Base-by-base conservation (phyloP, 768 basidiomycete genomes). In the Suillus paluster region DNA sequence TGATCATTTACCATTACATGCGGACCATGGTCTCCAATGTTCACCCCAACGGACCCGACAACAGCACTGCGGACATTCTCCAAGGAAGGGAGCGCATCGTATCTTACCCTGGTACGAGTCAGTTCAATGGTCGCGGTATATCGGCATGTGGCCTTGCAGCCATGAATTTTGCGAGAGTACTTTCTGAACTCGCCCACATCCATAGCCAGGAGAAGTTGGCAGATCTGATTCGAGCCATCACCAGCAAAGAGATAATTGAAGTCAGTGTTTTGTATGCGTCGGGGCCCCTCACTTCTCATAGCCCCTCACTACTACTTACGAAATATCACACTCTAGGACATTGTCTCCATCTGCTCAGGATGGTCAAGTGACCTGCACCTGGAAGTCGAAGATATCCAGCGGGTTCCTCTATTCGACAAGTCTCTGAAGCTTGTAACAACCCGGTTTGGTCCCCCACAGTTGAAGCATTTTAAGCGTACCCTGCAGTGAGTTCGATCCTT, bases 101-200 rank as follows among this genome's bases (percentile, higher is more conserved):
- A 42, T 84, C 82, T 2, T 79, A 82, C 63, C 71, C 67, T 6
- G 84, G 86, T 19, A 80, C 83, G 14, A 83, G 87, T 49, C 88
- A 89, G 64, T 90, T 88, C 62, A 73, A 73, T n/a, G 77, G 79
- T 12, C 73, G 63, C 27, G 71, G 73, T 4, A 66, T 75, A 34
- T 84, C 88, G 45, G 81, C 87, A 3, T 90, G 88, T 63, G 89
- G 89, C 19, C 78, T 91, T 27, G 88, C 89, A 25, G 84, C 85
- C 2, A 72, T 90, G 68, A 89, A 90, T 68, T 88, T 86, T 63
- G 85, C 83, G 12, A 78, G 86, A 57, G 66, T 85, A 8, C 17
- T 55, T 19, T 55, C 38, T 27, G 54, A 55, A 25, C 54, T 55
- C 17, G 19, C 39, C 17, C 17, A 55, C 25, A 25, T 55, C 11